Evolutionary conservation across 441 rosid species (phyloP).

Genomic region (Adansonia gregorii): DNA sequence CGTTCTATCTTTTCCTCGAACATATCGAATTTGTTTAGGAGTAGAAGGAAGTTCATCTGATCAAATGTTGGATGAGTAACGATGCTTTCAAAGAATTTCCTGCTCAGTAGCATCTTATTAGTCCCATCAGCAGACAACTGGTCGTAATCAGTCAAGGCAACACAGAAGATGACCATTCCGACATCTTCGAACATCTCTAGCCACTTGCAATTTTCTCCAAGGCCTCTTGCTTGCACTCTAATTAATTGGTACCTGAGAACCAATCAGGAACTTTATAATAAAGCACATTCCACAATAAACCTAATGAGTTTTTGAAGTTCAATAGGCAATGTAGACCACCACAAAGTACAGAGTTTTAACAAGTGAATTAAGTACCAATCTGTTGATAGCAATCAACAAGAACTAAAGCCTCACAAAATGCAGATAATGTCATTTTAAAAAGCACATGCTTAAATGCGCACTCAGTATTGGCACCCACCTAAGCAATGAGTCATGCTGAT

Average conservation of each 20-base stretch:
- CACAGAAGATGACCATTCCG: slow-evolving; percentile 87
- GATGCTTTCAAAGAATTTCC: slow-evolving; percentile 82
- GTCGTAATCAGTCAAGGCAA: slow-evolving; percentile 82
- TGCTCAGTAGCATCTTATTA: slow-evolving; percentile 64
- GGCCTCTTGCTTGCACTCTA: slow-evolving; percentile 81
- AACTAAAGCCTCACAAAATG: slow-evolving; percentile 14
- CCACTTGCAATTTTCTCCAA: slow-evolving; percentile 96
- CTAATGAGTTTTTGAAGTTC: neutral
- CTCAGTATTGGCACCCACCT: slow-evolving; percentile 48
- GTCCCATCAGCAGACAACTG: slow-evolving; percentile 58
- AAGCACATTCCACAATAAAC: neutral
- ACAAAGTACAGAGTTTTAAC: neutral
- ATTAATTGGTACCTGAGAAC: slow-evolving; percentile 86
- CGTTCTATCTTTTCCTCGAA: slow-evolving; percentile 85
- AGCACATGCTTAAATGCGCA: neutral
- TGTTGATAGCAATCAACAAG: neutral
- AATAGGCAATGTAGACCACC: slow-evolving; percentile 1
- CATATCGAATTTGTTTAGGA: slow-evolving; percentile 82
- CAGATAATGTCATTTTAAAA: neutral
- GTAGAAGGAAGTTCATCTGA: slow-evolving; percentile 83
- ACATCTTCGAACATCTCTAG: slow-evolving; percentile 97
- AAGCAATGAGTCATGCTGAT: slow-evolving; percentile 73
- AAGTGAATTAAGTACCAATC: neutral
- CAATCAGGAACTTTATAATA: neutral
- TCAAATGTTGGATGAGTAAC: slow-evolving; percentile 85